phyloP scores from a whole-genome alignment of 805 yeast species.

The Torulaspora gathmanii region DNA sequence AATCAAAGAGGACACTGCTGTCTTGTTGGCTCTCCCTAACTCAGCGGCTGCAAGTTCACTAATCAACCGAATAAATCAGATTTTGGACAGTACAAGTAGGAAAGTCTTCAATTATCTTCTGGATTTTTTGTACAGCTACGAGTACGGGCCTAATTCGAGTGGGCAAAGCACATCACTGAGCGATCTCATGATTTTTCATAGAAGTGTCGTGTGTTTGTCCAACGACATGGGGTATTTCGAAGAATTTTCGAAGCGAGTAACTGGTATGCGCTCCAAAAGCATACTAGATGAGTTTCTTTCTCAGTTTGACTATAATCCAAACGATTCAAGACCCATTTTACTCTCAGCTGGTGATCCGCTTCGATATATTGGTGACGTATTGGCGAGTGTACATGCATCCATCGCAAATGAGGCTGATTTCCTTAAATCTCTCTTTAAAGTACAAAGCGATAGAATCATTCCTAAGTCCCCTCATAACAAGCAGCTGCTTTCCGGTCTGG shows the following conservation, averaged over 20 bases:
- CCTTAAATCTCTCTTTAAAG: slow-evolving; percentile 56
- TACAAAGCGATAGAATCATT: slow-evolving; percentile 24
- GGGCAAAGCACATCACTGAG: slow-evolving; percentile 14
- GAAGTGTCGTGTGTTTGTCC: slow-evolving; percentile 35
- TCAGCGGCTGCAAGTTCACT: slow-evolving; percentile 61
- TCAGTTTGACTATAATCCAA: slow-evolving; percentile 42
- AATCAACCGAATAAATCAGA: slow-evolving; percentile 50
- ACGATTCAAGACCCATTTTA: slow-evolving; percentile 46
- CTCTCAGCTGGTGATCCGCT: slow-evolving; percentile 74
- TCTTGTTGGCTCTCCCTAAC: slow-evolving; percentile 64
- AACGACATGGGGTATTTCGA: slow-evolving; percentile 50
- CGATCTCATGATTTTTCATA: slow-evolving; percentile 29
- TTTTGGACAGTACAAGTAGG: slow-evolving; percentile 51
- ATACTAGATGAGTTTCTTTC: slow-evolving; percentile 62
- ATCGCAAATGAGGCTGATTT: slow-evolving; percentile 85
- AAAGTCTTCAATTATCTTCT: slow-evolving; percentile 46
- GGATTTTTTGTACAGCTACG: slow-evolving; percentile 32
- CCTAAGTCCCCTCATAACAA: slow-evolving; percentile 22
- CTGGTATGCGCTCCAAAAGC: slow-evolving; percentile 60
- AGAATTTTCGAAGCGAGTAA: slow-evolving; percentile 56
- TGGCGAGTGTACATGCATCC: slow-evolving; percentile 82
- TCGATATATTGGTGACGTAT: slow-evolving; percentile 76
- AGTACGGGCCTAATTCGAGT: slow-evolving; percentile 19
- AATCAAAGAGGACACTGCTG: slow-evolving; percentile 64
- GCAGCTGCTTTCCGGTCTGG: slow-evolving; percentile 28